Base-by-base conservation (phyloP, 2,329 filamentous ascomycete genomes). In the Scedosporium apiospermum region DNA sequence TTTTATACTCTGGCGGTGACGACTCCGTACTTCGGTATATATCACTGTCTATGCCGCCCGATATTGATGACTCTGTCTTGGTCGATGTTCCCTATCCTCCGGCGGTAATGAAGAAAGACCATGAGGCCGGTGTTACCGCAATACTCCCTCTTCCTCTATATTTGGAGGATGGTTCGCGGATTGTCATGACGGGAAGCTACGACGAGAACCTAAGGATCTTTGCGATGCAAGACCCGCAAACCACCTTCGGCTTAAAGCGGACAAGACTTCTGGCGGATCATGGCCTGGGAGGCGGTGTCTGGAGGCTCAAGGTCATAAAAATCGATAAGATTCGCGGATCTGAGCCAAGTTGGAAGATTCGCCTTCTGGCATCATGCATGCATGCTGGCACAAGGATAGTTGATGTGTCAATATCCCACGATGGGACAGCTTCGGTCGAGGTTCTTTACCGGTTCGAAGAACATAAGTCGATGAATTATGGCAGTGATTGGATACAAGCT, bases 381-480 rank as follows among this genome's bases (percentile, higher is more conserved):
- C 89, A 97, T 76, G 91, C 89, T 2, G 95, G 95, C 0, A 81
- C 85, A 9, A 83, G 88, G 62, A 75, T 98, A n/a, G 69, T 88
- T 6, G 75, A 79, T 46, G 69, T 85, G 18, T 64, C 67, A 9
- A 71, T 75, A 27, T 64, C 67, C 30, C 42, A 21, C 5, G 70
- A 71, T 1, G 68, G 74, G 1, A 73, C 65, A 64, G 75, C 63
- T n/a, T 65, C 66, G 18, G 87, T 95, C 63, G 77, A 82, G 53
- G 78, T 93, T 1, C 67, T 93, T 57, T 87, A 82, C 0, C 82
- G 81, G 61, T 96, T 96, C 69, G 88, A 91, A 67, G 89, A 93
- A 71, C 92, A 97, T 71, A 80, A 89, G 75, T 96, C 91, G 72
- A 96, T 97, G 91, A 96, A 96, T 69, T 98, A 98, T 72, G 93